Evolutionary conservation across 257 asterid species (phyloP).

Genomic region (Nicotiana noctiflora): DNA sequence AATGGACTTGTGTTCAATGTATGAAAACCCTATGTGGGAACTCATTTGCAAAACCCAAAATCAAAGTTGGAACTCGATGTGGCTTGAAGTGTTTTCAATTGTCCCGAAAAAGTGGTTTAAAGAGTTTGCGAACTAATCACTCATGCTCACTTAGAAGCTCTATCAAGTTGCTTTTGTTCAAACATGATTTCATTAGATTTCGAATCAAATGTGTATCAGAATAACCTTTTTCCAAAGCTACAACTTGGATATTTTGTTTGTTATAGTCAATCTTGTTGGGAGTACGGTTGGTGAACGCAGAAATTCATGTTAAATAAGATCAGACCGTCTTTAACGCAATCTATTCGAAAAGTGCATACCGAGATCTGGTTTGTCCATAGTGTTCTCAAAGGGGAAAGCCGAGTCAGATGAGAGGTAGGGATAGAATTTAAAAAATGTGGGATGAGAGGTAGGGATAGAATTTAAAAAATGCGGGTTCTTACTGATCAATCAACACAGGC

Average conservation of each 20-base stretch:
- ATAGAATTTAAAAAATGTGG: no score
- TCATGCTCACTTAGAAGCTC: not conserved
- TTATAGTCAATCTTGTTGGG: not conserved
- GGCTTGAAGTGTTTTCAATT: not conserved
- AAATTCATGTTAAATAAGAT: not conserved
- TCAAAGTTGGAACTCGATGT: not conserved
- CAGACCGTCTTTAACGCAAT: no score
- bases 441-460: no score
- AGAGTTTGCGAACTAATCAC: not conserved
- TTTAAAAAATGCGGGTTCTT: no score
- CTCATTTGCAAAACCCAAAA: not conserved
- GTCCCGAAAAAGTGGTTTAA: not conserved
- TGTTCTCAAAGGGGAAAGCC: not conserved
- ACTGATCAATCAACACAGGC: no score
- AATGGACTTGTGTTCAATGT: not conserved
- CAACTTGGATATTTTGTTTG: not conserved
- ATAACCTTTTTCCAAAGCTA: not conserved
- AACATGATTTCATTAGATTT: not conserved
- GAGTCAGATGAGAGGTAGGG: no score
- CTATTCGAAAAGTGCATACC: not conserved
- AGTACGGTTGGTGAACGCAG: not conserved
- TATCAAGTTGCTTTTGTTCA: not conserved
- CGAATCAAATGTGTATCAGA: not conserved
- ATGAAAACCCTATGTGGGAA: not conserved
- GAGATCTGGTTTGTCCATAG: not conserved